Evolutionary conservation across 2,329 filamentous ascomycete species (phyloP), one percentile per base, ranked within the genome.

Genomic region (Aulographum hederae): DNA sequence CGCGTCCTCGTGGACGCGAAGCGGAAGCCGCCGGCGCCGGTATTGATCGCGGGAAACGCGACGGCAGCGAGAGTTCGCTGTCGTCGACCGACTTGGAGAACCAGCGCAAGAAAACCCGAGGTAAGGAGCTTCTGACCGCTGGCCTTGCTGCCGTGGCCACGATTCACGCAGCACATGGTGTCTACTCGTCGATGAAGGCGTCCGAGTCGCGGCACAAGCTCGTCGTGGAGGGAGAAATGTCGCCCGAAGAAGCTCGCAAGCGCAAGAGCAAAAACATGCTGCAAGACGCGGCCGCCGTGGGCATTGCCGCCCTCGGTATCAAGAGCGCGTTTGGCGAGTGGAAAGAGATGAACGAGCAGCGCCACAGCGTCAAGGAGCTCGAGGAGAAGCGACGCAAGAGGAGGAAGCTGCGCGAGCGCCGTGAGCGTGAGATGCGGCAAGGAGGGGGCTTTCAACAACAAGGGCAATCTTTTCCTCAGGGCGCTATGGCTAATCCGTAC

Each of bases 91-190:
- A 73, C 46, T 70, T 78, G 55, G 69, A 73, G 46, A 60, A 65
- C 41, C 56, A 60, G 44, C 58, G 63, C 33, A 76, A 72, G 52
- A 73, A 75, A 46, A 62, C 74, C 57, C 63, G 63, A 57, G 66
- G 69, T 50, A 74, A 75, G 53, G 68, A 75, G 58, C 51, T 75
- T 44, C 47, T 77, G 39, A 75, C 71, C 40, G 67, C 70, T 33
- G 71, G 73, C 39, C 56, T 78, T 36, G 73, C 73, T 33, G 72
- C 69, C 35, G 65, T 78, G 36, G 73, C 73, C 23, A 77, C 73
- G 18, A 74, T 78, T 38, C 72, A 78, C 52, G 73, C 73, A 16
- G 73, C 69, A 11, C 71, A 78, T 47, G 65, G 62, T 38, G 59
- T 78, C 33, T 72, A 74, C 51, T 60, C 64, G 39, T 68, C 65